A percentile compares a stretch with the other conserved stretches of the same genome.
Evolutionary conservation across 225 moss, liverwort and hornwort species (phyloP).

Genomic region (Anthoceros angustus): DNA sequence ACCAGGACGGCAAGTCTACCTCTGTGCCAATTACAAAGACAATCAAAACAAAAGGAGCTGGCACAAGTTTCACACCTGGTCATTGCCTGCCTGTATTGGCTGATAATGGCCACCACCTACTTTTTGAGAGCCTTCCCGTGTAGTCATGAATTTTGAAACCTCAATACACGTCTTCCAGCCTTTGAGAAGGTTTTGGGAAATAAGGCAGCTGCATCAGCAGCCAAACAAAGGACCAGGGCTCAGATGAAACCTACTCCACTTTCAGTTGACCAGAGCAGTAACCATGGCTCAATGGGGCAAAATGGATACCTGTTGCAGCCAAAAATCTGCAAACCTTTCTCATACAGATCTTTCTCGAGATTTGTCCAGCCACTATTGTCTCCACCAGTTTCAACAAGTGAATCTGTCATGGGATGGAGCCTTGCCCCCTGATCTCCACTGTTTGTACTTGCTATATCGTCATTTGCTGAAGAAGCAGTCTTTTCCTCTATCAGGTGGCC

Average conservation of each 20-base stretch:
- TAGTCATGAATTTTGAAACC: conserved; percentile 10
- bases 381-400: neutral
- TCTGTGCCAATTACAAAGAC: neutral
- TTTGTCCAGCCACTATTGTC: conserved; percentile 11
- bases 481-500: neutral
- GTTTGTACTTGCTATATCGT: neutral
- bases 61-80: neutral
- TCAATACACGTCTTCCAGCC: conserved; percentile 26
- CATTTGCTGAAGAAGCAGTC: neutral
- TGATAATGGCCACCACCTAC: neutral
- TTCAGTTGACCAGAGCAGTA: neutral
- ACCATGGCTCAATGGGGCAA: neutral
- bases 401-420: neutral
- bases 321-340: conserved; percentile 30
- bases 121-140: neutral
- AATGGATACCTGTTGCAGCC: conserved; percentile 15
- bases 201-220: conserved; percentile 17
- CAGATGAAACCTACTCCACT: neutral
- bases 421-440: neutral
- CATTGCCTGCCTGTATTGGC: neutral
- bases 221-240: neutral
- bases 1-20: too few relatives aligned
- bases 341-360: conserved; percentile 21
- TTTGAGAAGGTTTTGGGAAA: conserved; percentile 22
- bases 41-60: neutral